Percentiles rank a stretch among this genome's conserved stretches.
Evolutionary conservation across 371 early-diverging fungal genomes (phyloP).

Genomic region (Choanephora cucurbitarum): DNA sequence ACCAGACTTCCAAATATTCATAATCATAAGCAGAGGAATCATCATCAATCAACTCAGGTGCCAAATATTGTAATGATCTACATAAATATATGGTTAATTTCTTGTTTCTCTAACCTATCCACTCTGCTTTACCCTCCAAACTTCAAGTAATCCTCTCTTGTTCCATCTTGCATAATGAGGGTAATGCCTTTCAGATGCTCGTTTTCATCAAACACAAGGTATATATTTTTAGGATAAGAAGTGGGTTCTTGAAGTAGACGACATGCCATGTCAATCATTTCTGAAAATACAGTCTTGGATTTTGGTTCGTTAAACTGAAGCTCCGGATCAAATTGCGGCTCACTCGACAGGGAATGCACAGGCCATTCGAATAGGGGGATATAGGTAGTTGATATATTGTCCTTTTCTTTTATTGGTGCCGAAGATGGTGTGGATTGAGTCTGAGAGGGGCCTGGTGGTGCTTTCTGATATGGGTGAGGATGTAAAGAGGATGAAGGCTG

Average conservation of each 20-base stretch:
- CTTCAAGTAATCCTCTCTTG: conserved; percentile 18
- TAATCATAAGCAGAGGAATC: conserved; percentile 10
- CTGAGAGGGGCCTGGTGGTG: neutral
- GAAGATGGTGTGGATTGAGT: too few relatives aligned
- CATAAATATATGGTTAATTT: too few relatives aligned
- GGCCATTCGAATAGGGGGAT: conserved; percentile 5
- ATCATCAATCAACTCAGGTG: conserved; percentile 35
- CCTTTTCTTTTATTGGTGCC: too few relatives aligned
- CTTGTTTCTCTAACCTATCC: neutral
- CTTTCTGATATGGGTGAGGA: neutral
- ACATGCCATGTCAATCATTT: conserved; percentile 26
- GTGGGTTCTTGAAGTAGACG: conserved; percentile 8
- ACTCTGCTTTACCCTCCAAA: conserved; percentile 28
- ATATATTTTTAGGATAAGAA: conserved; percentile 14
- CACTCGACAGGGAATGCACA: neutral
- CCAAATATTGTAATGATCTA: conserved; percentile 42
- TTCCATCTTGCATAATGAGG: conserved; percentile 9
- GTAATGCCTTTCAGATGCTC: conserved; percentile 19
- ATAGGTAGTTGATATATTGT: neutral
- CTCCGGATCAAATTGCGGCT: conserved; percentile 14
- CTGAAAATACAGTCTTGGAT: conserved; percentile 25
- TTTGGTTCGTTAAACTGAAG: conserved; percentile 21
- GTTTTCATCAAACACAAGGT: conserved; percentile 20
- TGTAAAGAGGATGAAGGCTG: neutral
- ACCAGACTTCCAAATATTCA: conserved; percentile 38